A percentile compares a stretch with the other conserved stretches of the same genome.
Evolutionary conservation across 352 stramenopile species (phyloP).

Genomic region (Phytopythium litorale): DNA sequence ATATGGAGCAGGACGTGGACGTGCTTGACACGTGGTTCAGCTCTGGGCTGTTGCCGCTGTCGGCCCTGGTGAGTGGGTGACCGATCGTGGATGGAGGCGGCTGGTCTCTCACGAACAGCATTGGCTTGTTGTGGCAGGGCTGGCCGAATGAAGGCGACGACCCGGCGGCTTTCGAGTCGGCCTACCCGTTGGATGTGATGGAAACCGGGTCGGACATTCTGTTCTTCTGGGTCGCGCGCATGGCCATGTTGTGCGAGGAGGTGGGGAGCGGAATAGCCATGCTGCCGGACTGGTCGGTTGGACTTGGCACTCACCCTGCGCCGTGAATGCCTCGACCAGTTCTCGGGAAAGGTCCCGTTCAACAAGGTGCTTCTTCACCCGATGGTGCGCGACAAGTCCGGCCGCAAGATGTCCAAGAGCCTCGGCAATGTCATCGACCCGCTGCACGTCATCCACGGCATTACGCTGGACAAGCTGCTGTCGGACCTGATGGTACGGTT

Average conservation of each 20-base stretch:
- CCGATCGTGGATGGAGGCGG: background rate
- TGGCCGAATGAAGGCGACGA: conserved; percentile 91
- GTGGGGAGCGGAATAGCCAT: conserved; percentile 28
- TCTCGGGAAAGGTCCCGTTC: conserved; percentile 96
- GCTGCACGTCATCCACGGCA: conserved; percentile 97
- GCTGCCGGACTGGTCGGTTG: background rate
- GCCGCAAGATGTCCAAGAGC: conserved; percentile 99
- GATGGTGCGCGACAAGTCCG: conserved; percentile 99
- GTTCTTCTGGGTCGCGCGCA: conserved; percentile 99
- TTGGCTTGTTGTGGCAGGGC: conserved; percentile 37
- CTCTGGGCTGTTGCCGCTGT: conserved; percentile 95
- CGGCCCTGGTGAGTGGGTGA: conserved; percentile 43
- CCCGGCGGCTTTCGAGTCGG: conserved; percentile 21
- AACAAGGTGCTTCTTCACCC: conserved; percentile 98
- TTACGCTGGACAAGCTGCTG: conserved; percentile 91
- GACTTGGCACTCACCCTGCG: background rate
- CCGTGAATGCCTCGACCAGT: conserved; percentile 24
- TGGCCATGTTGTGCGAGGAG: conserved; percentile 99
- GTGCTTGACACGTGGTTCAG: conserved; percentile 99
- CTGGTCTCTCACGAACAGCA: background rate
- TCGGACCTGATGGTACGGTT: conserved; percentile 81
- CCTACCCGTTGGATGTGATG: conserved; percentile 73
- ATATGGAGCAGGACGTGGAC: conserved; percentile 96
- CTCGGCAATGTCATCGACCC: conserved; percentile 99
- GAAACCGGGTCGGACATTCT: conserved; percentile 98